Conservation (phyloP, 2,329 filamentous ascomycete genomes). For the Polychaeton citri region DNA sequence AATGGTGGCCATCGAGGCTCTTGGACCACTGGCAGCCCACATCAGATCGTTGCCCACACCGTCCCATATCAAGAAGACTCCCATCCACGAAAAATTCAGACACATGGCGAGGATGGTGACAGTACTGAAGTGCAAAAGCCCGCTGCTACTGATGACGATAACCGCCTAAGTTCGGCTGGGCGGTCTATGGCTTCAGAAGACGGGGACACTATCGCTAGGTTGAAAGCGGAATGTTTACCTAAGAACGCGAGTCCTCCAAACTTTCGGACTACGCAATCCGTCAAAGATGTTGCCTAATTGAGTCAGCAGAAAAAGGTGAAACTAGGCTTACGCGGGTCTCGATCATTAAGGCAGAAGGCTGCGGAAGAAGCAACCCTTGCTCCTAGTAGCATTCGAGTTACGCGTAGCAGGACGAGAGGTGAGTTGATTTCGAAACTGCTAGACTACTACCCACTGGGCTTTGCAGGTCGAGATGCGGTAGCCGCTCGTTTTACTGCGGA, state of each 20-base stretch:
- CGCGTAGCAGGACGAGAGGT: background rate
- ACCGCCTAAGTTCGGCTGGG: background rate
- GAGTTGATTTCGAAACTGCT: background rate
- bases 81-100: no score
- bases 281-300: background rate
- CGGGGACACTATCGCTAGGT: background rate
- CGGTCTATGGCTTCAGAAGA: background rate
- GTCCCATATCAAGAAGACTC: no score
- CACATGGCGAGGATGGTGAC: no score
- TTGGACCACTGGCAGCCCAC: no score
- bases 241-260: background rate
- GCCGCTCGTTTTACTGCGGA: background rate
- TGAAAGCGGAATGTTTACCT: background rate
- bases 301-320: background rate
- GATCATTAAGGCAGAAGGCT: background rate
- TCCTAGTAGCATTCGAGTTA: background rate
- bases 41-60: no score
- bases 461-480: conserved; percentile 1
- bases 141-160: no score
- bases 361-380: background rate
- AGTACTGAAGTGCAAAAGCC: no score
- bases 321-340: background rate
- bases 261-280: background rate
- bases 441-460: background rate
- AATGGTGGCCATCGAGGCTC: no score